Conservation (phyloP, 73 alveolate species). For the Tetrahymena malaccensis region DNA sequence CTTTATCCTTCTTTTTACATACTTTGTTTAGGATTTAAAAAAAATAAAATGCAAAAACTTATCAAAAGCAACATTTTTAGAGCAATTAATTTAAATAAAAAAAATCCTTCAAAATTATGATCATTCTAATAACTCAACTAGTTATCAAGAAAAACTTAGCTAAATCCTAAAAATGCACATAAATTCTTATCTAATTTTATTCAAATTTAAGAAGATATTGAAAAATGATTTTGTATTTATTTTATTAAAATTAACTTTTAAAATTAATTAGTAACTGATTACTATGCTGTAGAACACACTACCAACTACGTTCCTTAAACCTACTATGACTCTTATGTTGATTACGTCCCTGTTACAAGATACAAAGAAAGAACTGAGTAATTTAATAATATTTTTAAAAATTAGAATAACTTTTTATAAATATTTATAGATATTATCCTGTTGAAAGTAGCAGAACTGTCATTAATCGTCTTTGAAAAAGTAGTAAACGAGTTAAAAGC, state of each 20-base stretch:
- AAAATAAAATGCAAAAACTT: too few species aligned
- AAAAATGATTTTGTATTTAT: too few species aligned
- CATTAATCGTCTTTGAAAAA: not conserved
- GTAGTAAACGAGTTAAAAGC: not conserved
- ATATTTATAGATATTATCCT: not conserved
- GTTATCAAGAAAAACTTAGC: too few species aligned
- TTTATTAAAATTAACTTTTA: not conserved
- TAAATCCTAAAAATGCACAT: too few species aligned
- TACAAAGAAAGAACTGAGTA: conserved; percentile 31
- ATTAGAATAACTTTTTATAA: not conserved
- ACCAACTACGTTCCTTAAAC: conserved; percentile 25
- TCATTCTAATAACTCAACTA: too few species aligned
- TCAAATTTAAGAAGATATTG: not conserved
- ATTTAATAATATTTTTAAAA: not conserved
- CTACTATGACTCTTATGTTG: conserved; percentile 16
- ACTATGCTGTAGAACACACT: conserved; percentile 30
- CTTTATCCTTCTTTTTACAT: too few species aligned
- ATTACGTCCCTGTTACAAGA: conserved; percentile 33
- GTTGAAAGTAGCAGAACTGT: not conserved
- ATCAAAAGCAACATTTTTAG: too few species aligned
- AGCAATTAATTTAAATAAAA: too few species aligned
- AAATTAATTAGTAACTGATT: conserved; percentile 26
- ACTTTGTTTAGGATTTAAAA: too few species aligned
- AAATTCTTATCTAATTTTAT: too few species aligned
- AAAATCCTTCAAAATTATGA: too few species aligned